phyloP scores from a whole-genome alignment of 331 rosid genomes.

The Dryas integrifolia region DNA sequence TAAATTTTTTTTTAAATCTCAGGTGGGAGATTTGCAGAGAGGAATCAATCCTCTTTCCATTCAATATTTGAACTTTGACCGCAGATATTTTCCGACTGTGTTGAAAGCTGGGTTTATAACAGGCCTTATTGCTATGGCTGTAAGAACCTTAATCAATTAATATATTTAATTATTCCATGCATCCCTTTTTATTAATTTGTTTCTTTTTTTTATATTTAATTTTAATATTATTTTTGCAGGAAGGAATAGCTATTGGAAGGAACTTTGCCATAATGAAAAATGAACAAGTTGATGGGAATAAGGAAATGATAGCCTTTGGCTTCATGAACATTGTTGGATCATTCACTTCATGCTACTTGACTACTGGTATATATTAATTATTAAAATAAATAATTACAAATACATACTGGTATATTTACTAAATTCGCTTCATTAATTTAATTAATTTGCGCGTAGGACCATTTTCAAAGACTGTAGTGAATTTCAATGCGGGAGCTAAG shows the following conservation, averaged over 20 bases:
- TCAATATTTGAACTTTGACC: conserved; percentile 44
- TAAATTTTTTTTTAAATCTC: background rate
- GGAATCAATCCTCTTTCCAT: conserved; percentile 74
- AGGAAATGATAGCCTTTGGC: conserved; percentile 88
- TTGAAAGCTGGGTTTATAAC: conserved; percentile 52
- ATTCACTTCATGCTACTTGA: conserved; percentile 80
- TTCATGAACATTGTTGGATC: conserved; percentile 82
- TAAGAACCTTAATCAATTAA: conserved; percentile 23
- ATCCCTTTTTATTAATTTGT: background rate
- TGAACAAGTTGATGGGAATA: conserved; percentile 82
- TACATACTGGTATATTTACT: no score
- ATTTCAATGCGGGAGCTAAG: conserved; percentile 71
- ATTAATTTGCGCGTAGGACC: conserved; percentile 50
- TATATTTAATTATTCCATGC: background rate
- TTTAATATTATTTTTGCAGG: conserved; percentile 39
- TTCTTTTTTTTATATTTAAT: background rate
- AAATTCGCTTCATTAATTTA: no score
- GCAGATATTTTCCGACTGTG: conserved; percentile 44
- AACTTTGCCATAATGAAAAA: conserved; percentile 66
- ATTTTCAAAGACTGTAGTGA: conserved; percentile 91
- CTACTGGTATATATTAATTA: conserved; percentile 51
- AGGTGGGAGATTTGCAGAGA: conserved; percentile 78
- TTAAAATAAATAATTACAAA: no score
- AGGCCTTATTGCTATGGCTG: conserved; percentile 74
- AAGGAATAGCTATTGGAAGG: conserved; percentile 96